Evolutionary conservation across 106 monocot genomes (phyloP), one percentile per base, ranked within the genome.

Genomic region (Dioscorea dumetorum): DNA sequence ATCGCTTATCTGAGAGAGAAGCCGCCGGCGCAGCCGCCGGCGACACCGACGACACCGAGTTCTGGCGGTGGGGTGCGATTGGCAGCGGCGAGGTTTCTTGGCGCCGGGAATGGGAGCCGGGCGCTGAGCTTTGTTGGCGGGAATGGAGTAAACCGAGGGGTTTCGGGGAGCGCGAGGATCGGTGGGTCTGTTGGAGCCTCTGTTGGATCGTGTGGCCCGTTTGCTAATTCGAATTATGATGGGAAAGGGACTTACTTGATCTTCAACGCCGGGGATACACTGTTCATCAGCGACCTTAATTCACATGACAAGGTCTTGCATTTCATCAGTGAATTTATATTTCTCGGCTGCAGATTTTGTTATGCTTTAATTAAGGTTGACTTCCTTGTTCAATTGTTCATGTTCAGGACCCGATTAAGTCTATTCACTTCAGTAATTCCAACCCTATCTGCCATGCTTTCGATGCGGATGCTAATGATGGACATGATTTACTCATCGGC

Each of bases 401-500:
- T 3, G 49, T 71, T 17, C 48, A 97, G 97, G 97, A 97, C 78
- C 97, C 92, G 5, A 87, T 97, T 21, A 97, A 97, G 70, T 74
- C 84, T 11, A 87, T 97, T 58, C 86, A 84, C 72, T 92, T 97
- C 63, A 79, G 82, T 62, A 87, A 84, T 76, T 86, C 87, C 18
- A 89, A 89, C 67, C 97, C 92, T 9, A 31, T 81, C 18, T 97
- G 92, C 32, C 97, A 97, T 77, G 79, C 97, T 0, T 97, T 97
- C 75, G 91, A 89, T 76, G 34, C 84, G 12, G 97, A 87, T n/a
- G 86, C 87, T 4, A 92, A 89, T 68, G 97, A 92, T 62, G 97
- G 97, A 56, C 91, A 97, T 77, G 97, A 97, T 77, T 84, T 97
- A 78, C 86, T 97, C 24, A 89, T 97, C 66, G 97, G 92, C 48